Percentiles rank a stretch among this genome's conserved stretches.
phyloP scores from a whole-genome alignment of 257 asterid genomes.

The Ilex aquifolium region DNA sequence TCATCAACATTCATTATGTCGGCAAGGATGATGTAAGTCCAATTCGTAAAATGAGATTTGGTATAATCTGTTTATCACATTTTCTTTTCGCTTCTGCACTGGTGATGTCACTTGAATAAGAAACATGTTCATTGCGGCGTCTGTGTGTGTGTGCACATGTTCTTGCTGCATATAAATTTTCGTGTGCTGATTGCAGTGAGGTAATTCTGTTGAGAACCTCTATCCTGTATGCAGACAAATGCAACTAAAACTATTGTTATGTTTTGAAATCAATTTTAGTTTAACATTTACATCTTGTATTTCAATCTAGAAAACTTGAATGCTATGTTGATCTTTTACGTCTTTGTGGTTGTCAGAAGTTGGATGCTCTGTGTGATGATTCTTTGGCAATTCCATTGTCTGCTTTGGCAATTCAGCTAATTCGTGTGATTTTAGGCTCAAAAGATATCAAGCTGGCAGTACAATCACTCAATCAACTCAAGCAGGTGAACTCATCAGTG shows the following conservation, averaged over 20 bases:
- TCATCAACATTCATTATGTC: constrained; percentile 54
- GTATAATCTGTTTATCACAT: too few relatives aligned
- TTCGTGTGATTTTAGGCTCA: constrained; percentile 37
- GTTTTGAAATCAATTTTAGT: too few relatives aligned
- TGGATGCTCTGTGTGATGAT: constrained; percentile 37
- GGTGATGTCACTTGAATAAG: constrained; percentile 1
- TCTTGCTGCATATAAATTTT: too few relatives aligned
- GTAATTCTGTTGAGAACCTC: too few relatives aligned
- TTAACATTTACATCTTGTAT: too few relatives aligned
- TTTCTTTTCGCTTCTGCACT: background rate
- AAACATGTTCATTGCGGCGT: too few relatives aligned
- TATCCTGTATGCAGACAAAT: too few relatives aligned
- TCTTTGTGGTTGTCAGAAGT: constrained; percentile 42
- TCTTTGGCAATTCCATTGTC: constrained; percentile 41
- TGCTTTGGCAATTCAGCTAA: constrained; percentile 32
- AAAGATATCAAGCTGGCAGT: constrained; percentile 76
- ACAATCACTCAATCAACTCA: constrained; percentile 70
- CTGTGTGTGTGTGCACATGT: too few relatives aligned
- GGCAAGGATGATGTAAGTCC: constrained; percentile 75
- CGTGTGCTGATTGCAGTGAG: too few relatives aligned
- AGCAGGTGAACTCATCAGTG: constrained; percentile 70
- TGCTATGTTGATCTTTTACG: constrained; percentile 17
- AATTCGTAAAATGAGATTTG: background rate
- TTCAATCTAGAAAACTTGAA: background rate
- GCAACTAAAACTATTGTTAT: too few relatives aligned